phyloP scores from a whole-genome alignment of 345 rosid genomes.

The Populus pruinosa region DNA sequence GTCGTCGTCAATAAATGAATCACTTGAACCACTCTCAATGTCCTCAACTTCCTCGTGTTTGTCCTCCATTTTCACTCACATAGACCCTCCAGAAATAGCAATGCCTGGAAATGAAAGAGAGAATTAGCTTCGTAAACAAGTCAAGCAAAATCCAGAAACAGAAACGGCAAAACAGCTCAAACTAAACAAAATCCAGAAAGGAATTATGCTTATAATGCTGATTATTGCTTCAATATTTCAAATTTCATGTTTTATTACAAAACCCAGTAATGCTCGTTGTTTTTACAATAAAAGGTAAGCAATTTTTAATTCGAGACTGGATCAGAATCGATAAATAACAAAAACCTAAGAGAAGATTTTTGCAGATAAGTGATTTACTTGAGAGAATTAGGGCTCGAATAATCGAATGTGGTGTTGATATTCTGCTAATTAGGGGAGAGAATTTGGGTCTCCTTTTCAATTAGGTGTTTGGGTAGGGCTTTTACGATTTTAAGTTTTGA shows the following conservation, averaged over 20 bases:
- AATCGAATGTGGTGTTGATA: not conserved
- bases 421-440: not conserved
- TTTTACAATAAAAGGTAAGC: not conserved
- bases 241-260: not conserved
- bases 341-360: not conserved
- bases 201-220: not conserved
- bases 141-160: not conserved
- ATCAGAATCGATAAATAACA: not conserved
- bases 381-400: not conserved
- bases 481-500: not conserved
- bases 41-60: constrained; percentile 42
- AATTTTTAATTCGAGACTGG: not conserved
- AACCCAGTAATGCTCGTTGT: not conserved
- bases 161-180: not conserved
- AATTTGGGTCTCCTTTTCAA: not conserved
- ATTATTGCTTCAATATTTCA: not conserved
- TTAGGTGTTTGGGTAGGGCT: not conserved
- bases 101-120: not conserved
- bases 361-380: not conserved
- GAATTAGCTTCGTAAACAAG: not conserved
- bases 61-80: constrained; percentile 37
- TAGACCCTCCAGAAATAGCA: not conserved
- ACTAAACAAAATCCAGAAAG: not conserved
- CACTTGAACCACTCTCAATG: constrained; percentile 40
- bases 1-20: constrained; percentile 51